Percentiles rank a stretch among this genome's conserved stretches.
Conservation (phyloP, 306 rosid species). For the Cercis canadensis region DNA sequence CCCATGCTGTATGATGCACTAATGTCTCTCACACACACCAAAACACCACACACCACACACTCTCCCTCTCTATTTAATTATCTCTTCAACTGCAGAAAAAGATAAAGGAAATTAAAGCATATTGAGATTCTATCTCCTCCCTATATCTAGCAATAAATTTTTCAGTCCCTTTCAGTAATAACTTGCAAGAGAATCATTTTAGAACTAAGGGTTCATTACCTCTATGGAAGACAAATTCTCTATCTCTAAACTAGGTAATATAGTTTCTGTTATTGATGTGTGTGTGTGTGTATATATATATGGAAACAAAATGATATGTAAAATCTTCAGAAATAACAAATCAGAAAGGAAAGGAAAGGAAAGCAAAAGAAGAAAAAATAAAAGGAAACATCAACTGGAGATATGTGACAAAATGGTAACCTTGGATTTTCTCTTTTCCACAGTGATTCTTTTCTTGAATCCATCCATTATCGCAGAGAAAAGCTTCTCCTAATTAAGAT, state of each 20-base stretch:
- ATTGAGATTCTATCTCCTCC: slow-evolving; percentile 30
- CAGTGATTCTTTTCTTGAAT: slow-evolving; percentile 19
- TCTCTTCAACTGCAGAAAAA: slow-evolving; percentile 22
- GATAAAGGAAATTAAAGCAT: background rate
- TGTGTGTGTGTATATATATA: too few relatives aligned
- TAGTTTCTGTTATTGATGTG: too few relatives aligned
- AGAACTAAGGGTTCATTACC: too few relatives aligned
- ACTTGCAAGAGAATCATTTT: too few relatives aligned
- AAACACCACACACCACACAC: background rate
- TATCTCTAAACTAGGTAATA: too few relatives aligned
- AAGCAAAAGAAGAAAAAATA: background rate
- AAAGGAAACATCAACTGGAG: background rate
- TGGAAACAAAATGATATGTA: too few relatives aligned
- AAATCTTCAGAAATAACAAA: too few relatives aligned
- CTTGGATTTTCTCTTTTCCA: slow-evolving; percentile 29
- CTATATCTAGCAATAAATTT: background rate
- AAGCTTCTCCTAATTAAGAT: background rate
- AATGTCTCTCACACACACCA: background rate
- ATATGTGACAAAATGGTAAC: slow-evolving; percentile 35
- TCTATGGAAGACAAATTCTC: too few relatives aligned
- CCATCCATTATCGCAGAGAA: slow-evolving; percentile 28
- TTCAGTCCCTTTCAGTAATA: too few relatives aligned
- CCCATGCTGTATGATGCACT: slow-evolving; percentile 47
- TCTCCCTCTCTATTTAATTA: slow-evolving; percentile 1
- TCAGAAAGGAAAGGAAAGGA: background rate